Percentiles rank a stretch among this genome's conserved stretches.
These are phyloP conservation scores for Fusarium azukiicola DNA, from an alignment of 2,329 filamentous ascomycete species.

Conservation along the genomic window DNA sequence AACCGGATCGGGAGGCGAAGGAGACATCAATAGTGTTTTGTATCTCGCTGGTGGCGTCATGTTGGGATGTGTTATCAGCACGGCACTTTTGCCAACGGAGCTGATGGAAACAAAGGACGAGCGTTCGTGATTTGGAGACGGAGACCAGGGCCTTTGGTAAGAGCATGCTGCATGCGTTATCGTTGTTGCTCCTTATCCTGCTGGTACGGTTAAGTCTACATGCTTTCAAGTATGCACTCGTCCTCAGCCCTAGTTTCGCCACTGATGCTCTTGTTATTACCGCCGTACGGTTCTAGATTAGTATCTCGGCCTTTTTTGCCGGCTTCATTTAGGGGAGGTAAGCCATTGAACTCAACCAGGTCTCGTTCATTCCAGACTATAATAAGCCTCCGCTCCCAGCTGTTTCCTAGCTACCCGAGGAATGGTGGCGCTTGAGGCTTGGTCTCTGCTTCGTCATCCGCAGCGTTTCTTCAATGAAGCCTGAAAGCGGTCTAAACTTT, in stretches of 20 bases:
- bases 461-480: too few relatives aligned
- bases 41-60: slow-evolving; percentile 78
- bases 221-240: too few relatives aligned
- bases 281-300: neutral
- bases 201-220: too few relatives aligned
- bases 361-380: neutral
- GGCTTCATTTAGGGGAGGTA: neutral
- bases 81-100: slow-evolving; percentile 69
- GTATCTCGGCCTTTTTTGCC: neutral
- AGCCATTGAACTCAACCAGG: neutral
- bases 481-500: neutral
- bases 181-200: too few relatives aligned
- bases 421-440: neutral
- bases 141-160: too few relatives aligned
- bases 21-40: slow-evolving; percentile 71
- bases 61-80: slow-evolving; percentile 73
- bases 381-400: neutral
- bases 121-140: slow-evolving; percentile 23
- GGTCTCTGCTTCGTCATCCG: neutral
- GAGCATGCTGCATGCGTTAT: too few relatives aligned
- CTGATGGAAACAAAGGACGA: slow-evolving; percentile 62
- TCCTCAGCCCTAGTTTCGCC: too few relatives aligned
- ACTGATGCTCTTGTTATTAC: too few relatives aligned
- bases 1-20: slow-evolving; percentile 52
- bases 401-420: neutral